Evolutionary conservation across 441 rosid genomes (phyloP), one percentile per base, ranked within the genome.

Genomic region (Pelargonium citronellum): DNA sequence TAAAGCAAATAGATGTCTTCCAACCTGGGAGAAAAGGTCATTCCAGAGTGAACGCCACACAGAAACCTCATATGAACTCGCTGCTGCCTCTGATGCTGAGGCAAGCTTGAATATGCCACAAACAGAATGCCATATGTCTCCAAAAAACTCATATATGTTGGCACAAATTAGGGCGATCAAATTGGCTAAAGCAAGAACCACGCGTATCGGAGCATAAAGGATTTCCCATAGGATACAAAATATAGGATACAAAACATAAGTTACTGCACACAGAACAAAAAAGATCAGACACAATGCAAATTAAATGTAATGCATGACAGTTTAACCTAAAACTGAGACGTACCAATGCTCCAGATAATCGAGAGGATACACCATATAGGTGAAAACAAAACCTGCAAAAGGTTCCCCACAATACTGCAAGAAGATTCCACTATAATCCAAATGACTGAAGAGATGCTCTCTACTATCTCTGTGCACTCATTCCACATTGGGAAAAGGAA

Each of bases 1-100:
- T 16, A 57, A 57, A 57, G 63, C 30, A 57, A 57, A 10, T 17
- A 19, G 19, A 57, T 57, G 63, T 57, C 12, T 57, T 57, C 44
- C 9, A 47, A 71, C 83, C 69, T 79, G 72, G 43, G 73, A 71
- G 78, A 74, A 68, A 61, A 79, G 78, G 64, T 79, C 80, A 34
- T 71, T 71, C 78, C 78, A 74, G 41, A 79, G 73, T 7, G 71
- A 68, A 66, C 74, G 76, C 83, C 75, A 76, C 79, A 30, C 68
- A 7, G 76, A 77, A 49, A 69, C 70, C 57, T 60, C 69, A 58
- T 69, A 66, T 43, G 78, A 53, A 15, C 67, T 41, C 37, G 9
- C 73, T 71, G 74, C 70, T 49, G 73, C 61, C 47, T 73, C 55
- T 20, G 78, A 62, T 65, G 74, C 71, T n/a, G 72, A 62, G 44